Percentiles rank a stretch among this genome's conserved stretches.
These are phyloP conservation scores for Sphagnum fallax DNA, from an alignment of 228 moss, liverwort and hornwort genomes.

Conservation along the genomic window DNA sequence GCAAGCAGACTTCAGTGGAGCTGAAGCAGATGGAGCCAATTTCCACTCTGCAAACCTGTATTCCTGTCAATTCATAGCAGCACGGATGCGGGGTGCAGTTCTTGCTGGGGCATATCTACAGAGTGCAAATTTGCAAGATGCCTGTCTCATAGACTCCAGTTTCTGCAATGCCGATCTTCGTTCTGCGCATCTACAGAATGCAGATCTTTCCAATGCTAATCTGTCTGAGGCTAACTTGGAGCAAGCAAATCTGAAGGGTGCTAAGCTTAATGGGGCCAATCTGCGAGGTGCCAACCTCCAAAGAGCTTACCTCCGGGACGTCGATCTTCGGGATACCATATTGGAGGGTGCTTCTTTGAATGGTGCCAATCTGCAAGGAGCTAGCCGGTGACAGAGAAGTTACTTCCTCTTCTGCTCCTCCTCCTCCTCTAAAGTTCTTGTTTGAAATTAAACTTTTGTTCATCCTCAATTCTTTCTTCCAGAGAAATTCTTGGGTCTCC, in stretches of 20 bases:
- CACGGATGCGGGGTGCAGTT: conserved; percentile 75
- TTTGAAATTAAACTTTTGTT: no score
- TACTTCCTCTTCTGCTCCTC: no score
- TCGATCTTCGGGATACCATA: conserved; percentile 76
- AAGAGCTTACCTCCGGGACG: conserved; percentile 87
- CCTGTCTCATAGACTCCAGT: conserved; percentile 67
- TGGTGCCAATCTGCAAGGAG: conserved; percentile 78
- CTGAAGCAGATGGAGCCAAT: conserved; percentile 86
- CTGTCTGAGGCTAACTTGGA: conserved; percentile 79
- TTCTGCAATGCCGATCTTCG: conserved; percentile 80
- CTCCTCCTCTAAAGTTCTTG: no score
- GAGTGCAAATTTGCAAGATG: conserved; percentile 87
- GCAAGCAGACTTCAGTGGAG: conserved; percentile 52
- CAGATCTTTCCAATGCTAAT: conserved; percentile 88
- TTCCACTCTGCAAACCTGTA: conserved; percentile 74
- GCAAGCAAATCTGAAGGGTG: conserved; percentile 90
- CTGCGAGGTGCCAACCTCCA: conserved; percentile 88
- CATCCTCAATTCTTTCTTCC: no score
- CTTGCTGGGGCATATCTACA: conserved; percentile 78
- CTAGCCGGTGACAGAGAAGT: background rate
- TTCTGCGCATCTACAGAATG: conserved; percentile 88
- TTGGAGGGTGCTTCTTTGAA: conserved; percentile 74
- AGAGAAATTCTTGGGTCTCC: no score
- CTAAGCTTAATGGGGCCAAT: conserved; percentile 81
- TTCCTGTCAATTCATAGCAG: conserved; percentile 44